Evolutionary conservation across 177 flowering plant species (phyloP).

Genomic region (Vitis hybrid): DNA sequence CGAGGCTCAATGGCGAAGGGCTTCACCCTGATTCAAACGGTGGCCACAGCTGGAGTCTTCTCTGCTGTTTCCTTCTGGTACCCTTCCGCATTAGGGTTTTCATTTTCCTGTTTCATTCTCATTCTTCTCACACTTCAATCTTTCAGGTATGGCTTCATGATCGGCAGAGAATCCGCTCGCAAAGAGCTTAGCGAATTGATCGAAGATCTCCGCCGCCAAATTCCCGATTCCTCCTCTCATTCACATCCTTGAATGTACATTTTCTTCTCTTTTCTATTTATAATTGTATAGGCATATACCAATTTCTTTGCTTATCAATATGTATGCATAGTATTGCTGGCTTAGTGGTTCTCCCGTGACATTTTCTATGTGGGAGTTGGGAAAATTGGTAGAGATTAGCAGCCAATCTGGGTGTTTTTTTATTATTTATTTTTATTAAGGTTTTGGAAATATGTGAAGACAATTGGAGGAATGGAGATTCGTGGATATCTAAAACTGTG

Average conservation of each 20-base stretch:
- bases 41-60: conserved; percentile 68
- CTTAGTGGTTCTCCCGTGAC: no score
- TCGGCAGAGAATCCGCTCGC: conserved; percentile 85
- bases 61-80: conserved; percentile 78
- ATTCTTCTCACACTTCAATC: background rate
- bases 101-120: background rate
- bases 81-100: background rate
- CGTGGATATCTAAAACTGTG: no score
- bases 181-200: conserved; percentile 70
- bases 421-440: no score
- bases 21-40: conserved; percentile 63
- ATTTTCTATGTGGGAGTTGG: no score
- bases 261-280: conserved; percentile 1
- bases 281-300: no score
- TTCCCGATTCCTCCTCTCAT: conserved; percentile 24
- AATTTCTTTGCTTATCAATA: no score
- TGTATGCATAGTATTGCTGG: no score
- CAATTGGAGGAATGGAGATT: no score
- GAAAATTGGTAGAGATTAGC: no score
- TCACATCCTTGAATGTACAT: conserved; percentile 21
- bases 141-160: conserved; percentile 88
- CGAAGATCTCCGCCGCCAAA: conserved; percentile 55
- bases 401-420: no score
- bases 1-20: conserved; percentile 45
- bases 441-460: no score